These are phyloP conservation scores for Raffaelea albimanens DNA, from an alignment of 2,329 filamentous ascomycete genomes.

Conservation along the genomic window DNA sequence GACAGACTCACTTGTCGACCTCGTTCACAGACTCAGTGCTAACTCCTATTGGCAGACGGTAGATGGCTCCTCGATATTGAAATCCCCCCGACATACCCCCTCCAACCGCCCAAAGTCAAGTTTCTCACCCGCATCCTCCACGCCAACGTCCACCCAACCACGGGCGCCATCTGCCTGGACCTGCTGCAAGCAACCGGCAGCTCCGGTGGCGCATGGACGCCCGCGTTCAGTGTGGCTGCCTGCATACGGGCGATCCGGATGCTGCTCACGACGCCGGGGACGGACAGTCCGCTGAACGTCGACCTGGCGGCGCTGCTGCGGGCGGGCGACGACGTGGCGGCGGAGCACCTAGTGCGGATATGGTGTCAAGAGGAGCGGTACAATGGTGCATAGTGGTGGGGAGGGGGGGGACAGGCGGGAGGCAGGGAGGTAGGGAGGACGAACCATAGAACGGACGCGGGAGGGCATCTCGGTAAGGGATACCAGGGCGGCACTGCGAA, in stretches of 20 bases:
- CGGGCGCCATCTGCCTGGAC: slow-evolving; percentile 90
- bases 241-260: slow-evolving; percentile 65
- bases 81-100: slow-evolving; percentile 71
- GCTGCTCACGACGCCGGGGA: slow-evolving; percentile 58
- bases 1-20: not conserved
- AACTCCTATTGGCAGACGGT: too few relatives aligned
- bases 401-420: not conserved
- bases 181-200: slow-evolving; percentile 50
- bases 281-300: slow-evolving; percentile 69
- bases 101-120: slow-evolving; percentile 62
- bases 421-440: not conserved
- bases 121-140: slow-evolving; percentile 84
- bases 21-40: too few relatives aligned
- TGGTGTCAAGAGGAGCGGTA: slow-evolving; percentile 52
- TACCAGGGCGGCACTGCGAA: too few relatives aligned
- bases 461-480: too few relatives aligned
- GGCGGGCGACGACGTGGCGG: slow-evolving; percentile 58
- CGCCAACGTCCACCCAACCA: slow-evolving; percentile 62
- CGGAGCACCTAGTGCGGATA: slow-evolving; percentile 60
- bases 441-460: too few relatives aligned
- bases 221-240: slow-evolving; percentile 71
- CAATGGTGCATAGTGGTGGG: not conserved
- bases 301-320: slow-evolving; percentile 65
- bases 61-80: slow-evolving; percentile 74
- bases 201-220: slow-evolving; percentile 56